A percentile compares a stretch with the other conserved stretches of the same genome.
Conservation (phyloP, 2,329 filamentous ascomycete genomes). For the Biscogniauxia marginata region DNA sequence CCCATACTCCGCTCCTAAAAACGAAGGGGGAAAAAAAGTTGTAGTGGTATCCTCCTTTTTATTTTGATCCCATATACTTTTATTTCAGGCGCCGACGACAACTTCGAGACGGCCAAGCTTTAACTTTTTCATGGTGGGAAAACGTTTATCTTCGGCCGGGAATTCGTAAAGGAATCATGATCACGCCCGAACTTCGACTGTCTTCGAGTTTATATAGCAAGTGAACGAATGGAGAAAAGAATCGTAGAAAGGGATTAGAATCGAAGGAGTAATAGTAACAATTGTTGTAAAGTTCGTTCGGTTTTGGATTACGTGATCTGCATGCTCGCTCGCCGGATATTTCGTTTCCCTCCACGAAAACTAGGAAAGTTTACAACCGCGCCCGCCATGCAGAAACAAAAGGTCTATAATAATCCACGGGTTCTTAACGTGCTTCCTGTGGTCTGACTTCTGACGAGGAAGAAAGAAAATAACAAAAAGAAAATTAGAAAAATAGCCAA, state of each 20-base stretch:
- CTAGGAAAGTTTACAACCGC: slow-evolving; percentile 16
- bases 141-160: no score
- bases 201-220: not conserved
- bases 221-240: slow-evolving; percentile 3
- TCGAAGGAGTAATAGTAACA: not conserved
- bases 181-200: slow-evolving; percentile 1
- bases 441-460: slow-evolving; percentile 12
- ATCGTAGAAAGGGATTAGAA: slow-evolving; percentile 8
- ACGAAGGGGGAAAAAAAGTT: not conserved
- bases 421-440: slow-evolving; percentile 15
- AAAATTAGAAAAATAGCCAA: slow-evolving; percentile 25
- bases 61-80: no score
- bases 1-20: not conserved
- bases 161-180: no score
- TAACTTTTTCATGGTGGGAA: no score
- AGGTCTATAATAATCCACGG: slow-evolving; percentile 16
- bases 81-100: no score
- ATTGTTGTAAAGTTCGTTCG: slow-evolving; percentile 10
- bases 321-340: slow-evolving; percentile 16
- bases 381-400: slow-evolving; percentile 20
- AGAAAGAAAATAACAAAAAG: not conserved
- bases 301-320: slow-evolving; percentile 7
- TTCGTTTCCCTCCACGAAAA: slow-evolving; percentile 3
- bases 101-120: no score
- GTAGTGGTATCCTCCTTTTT: no score